A percentile compares a stretch with the other conserved stretches of the same genome.
phyloP scores from a whole-genome alignment of 257 asterid genomes.

The Fraxinus cuspidata region DNA sequence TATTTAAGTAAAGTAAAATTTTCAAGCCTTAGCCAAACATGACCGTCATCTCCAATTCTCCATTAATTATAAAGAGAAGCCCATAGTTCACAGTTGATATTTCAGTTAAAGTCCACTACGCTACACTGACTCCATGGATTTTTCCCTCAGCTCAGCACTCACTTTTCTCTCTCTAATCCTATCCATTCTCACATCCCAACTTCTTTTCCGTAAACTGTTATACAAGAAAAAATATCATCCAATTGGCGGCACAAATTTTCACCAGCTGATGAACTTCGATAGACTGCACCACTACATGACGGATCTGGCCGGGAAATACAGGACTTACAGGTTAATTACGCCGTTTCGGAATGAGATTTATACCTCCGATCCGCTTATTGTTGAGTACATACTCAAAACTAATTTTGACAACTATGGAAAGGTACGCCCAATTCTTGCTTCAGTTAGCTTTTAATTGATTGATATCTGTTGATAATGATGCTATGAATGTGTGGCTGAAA shows the following conservation, averaged over 20 bases:
- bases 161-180: slow-evolving; percentile 25
- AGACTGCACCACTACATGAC: slow-evolving; percentile 72
- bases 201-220: slow-evolving; percentile 29
- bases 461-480: neutral
- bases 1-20: no score
- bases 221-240: slow-evolving; percentile 54
- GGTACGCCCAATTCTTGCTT: slow-evolving; percentile 34
- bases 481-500: neutral
- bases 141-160: slow-evolving; percentile 26
- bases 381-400: slow-evolving; percentile 65
- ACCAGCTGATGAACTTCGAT: slow-evolving; percentile 57
- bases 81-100: neutral
- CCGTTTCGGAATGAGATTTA: slow-evolving; percentile 57
- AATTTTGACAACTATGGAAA: slow-evolving; percentile 66
- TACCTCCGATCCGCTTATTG: slow-evolving; percentile 64
- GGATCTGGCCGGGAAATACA: slow-evolving; percentile 50
- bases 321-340: slow-evolving; percentile 59
- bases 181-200: slow-evolving; percentile 17
- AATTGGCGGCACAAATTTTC: slow-evolving; percentile 53
- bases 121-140: slow-evolving; percentile 21
- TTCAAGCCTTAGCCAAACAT: neutral
- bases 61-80: neutral
- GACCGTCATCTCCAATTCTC: neutral
- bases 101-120: neutral
- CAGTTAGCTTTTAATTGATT: neutral